Base-by-base conservation (phyloP, 148 eudicot species). In the Spergularia bocconei region DNA sequence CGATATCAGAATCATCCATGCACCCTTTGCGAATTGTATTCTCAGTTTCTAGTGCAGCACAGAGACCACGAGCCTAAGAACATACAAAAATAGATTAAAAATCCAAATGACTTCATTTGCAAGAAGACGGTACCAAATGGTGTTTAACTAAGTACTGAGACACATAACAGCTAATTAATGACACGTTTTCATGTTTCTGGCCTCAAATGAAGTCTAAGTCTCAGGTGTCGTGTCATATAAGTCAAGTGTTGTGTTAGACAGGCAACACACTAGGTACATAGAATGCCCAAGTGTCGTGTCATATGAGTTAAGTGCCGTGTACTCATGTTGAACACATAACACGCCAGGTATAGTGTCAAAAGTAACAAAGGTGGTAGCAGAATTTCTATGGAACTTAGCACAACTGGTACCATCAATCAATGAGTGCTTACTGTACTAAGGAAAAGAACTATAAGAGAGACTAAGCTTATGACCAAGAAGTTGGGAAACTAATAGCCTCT, bases 31-130 rank as follows among this genome's bases (percentile, higher is more conserved):
- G 97, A 62, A 86, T 80, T 52, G 44, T 67, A 67, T 89, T 95
- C 82, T 95, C 98, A 78, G 74, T 76, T 80, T 89, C 90, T 85
- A 95, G 85, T 36, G 89, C 91, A 80, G 88, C 79, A 70, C 33
- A 60, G 33, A 95, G 87, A 70, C 91, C 92, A 63, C 78, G 77
- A 68, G 84, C 91, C 97, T 94, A 73, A 51, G 76, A 78, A 76
- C 71, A 78, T 52, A 48, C 8, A 44, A 48, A 66, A 4, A 57
- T 14, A 53, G 1, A 19, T 50, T 52, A 69, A 14, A 25, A 53
- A 17, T 23, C 2, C 47, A 19, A 20, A 20, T 6, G 13, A 15
- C 15, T 39, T 7, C 39, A 69, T 7, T 25, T 69, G n/a, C 20
- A 52, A 16, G 29, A 16, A 19, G 56, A 67, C 14, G 53, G 19